Evolutionary conservation across 306 rosid species (phyloP), one percentile per base, ranked within the genome.

Genomic region (Castanea crenata): DNA sequence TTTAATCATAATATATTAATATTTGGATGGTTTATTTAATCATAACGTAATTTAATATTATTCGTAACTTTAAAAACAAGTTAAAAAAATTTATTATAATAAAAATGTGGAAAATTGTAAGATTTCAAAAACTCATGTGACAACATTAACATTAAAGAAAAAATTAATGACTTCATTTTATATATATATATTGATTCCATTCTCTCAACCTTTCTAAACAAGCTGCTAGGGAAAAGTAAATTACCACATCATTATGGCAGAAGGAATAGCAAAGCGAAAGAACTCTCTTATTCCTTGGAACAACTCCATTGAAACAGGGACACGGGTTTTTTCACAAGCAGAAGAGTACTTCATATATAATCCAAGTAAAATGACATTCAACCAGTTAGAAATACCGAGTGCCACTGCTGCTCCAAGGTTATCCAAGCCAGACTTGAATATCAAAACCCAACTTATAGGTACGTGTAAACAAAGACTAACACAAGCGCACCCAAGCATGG

Each of bases 211-310:
- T 41, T 41, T 41, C 46, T 41, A 41, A 41, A 41, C 46, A 41
- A 41, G 11, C 11, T 41, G 3, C 11, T 41, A 10, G 55, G 19
- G 71, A 57, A 64, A 29, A 3, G 38, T 62, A 58, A 32, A 35
- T 88, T 31, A 94, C 98, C 98, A 94, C 71, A 79, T 64, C 98
- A 93, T 93, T 3, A 88, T 63, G n/a, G 94, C 85, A 68, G 98
- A 92, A 78, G 97, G 98, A 64, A 94, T 38, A 16, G 90, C 93
- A 54, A 86, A 92, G 13, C 81, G 82, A 57, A 90, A 84, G 87
- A 91, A 92, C 62, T 89, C 90, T 70, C 86, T 54, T 23, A 89
- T 79, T 73, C 97, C 94, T 16, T 27, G 78, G 72, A 91, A 81
- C 3, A 90, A 14, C 83, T 89, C 90, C 81, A 76, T 72, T 10